Evolutionary conservation across 2,329 filamentous ascomycete species (phyloP).

Genomic region (Mycosphaerella sp.): DNA sequence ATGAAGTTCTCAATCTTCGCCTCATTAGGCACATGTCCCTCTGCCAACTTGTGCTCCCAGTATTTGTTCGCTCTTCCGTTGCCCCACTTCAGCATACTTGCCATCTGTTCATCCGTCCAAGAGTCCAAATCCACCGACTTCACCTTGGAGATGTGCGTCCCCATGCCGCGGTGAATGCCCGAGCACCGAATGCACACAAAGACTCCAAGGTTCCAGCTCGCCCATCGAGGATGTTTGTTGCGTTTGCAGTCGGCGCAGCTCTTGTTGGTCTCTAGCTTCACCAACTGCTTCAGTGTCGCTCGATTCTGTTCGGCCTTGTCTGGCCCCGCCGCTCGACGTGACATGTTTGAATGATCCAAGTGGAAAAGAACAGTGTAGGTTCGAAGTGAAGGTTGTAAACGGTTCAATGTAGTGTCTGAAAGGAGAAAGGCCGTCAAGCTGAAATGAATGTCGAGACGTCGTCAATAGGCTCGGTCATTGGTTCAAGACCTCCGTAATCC

Average conservation of each 20-base stretch:
- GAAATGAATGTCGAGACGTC: neutral
- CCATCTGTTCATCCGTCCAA: conserved; percentile 97
- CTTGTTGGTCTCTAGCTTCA: conserved; percentile 95
- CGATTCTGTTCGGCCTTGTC: conserved; percentile 91
- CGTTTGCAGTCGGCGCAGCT: conserved; percentile 97
- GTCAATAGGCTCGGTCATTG: too few relatives aligned
- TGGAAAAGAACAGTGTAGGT: neutral
- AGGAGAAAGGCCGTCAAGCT: too few relatives aligned
- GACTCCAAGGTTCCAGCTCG: conserved; percentile 95
- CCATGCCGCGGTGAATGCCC: conserved; percentile 97
- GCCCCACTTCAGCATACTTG: conserved; percentile 91
- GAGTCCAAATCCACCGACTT: conserved; percentile 97
- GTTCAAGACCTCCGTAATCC: too few relatives aligned
- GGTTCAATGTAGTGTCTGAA: neutral
- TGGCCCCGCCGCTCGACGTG: conserved; percentile 66
- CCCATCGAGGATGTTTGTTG: conserved; percentile 99
- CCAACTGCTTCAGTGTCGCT: conserved; percentile 83
- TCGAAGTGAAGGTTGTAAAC: neutral
- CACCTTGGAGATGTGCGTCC: conserved; percentile 94
- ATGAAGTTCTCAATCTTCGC: conserved; percentile 99
- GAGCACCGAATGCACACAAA: conserved; percentile 97
- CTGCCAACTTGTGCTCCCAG: conserved; percentile 91
- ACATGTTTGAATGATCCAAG: conserved; percentile 50
- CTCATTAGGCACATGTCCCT: conserved; percentile 88
- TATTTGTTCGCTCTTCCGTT: conserved; percentile 97